Percentiles rank a stretch among this genome's conserved stretches.
phyloP scores from a whole-genome alignment of 2,329 filamentous ascomycete species.

The Metarhizium sp. region DNA sequence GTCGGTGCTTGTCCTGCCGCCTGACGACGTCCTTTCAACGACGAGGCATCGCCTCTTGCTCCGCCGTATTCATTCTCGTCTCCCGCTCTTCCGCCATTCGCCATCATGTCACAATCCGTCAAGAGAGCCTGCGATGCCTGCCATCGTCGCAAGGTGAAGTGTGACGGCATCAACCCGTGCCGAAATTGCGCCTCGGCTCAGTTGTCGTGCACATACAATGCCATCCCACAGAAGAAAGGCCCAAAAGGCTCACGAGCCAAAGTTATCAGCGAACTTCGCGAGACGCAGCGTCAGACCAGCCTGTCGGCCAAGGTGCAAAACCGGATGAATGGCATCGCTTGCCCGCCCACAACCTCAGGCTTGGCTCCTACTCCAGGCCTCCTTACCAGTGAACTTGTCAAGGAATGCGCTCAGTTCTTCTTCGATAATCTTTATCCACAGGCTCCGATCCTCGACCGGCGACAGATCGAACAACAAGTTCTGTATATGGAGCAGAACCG shows the following conservation, averaged over 20 bases:
- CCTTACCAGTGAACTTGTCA: constrained; percentile 52
- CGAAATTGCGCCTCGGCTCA: constrained; percentile 60
- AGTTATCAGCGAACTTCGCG: constrained; percentile 64
- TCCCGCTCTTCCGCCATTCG: constrained; percentile 1
- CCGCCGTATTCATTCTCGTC: not conserved
- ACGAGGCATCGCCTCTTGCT: not conserved
- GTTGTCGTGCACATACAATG: constrained; percentile 64
- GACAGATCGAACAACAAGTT: constrained; percentile 47
- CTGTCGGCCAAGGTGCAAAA: constrained; percentile 53
- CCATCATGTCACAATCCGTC: constrained; percentile 40
- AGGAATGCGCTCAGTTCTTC: constrained; percentile 59
- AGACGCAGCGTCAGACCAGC: constrained; percentile 57
- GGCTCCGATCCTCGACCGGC: constrained; percentile 52
- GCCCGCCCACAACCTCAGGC: constrained; percentile 35
- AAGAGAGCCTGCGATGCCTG: constrained; percentile 63
- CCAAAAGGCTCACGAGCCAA: constrained; percentile 67
- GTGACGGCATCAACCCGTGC: constrained; percentile 61
- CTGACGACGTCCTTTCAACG: constrained; percentile 1
- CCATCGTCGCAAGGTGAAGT: constrained; percentile 67
- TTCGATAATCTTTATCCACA: constrained; percentile 57
- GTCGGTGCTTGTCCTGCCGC: not conserved
- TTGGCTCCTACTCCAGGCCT: constrained; percentile 50
- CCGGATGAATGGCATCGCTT: constrained; percentile 46
- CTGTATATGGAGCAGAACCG: constrained; percentile 52
- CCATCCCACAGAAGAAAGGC: constrained; percentile 67